These are phyloP conservation scores for Arbutus unedo DNA, from an alignment of 148 eudicot species.

Conservation along the genomic window DNA sequence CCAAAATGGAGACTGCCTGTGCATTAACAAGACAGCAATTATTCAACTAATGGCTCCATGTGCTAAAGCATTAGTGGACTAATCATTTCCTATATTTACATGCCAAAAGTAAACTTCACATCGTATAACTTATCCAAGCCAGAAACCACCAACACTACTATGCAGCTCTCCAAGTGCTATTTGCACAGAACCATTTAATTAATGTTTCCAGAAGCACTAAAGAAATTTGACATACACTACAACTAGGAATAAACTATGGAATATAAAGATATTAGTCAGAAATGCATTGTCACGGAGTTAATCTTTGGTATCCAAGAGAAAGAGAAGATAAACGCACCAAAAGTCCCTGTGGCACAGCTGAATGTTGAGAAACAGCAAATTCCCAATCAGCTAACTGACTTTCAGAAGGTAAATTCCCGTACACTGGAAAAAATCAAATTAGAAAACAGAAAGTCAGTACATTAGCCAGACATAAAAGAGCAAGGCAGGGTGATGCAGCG, in stretches of 20 bases:
- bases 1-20: not conserved
- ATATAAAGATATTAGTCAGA: not conserved
- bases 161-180: not conserved
- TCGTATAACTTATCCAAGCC: not conserved
- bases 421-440: slow-evolving; percentile 54
- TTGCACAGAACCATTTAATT: not conserved
- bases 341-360: slow-evolving; percentile 96
- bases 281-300: not conserved
- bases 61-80: not conserved
- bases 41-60: not conserved
- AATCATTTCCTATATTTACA: not conserved
- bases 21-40: slow-evolving; percentile 3
- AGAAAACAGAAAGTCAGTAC: slow-evolving; percentile 1
- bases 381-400: slow-evolving; percentile 92
- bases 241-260: not conserved
- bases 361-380: slow-evolving; percentile 89
- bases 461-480: not conserved
- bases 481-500: not conserved
- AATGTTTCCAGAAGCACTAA: not conserved
- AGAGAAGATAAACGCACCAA: slow-evolving; percentile 46
- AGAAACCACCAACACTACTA: not conserved
- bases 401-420: slow-evolving; percentile 85
- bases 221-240: not conserved
- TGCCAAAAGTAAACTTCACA: not conserved
- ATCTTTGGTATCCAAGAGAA: not conserved